These are phyloP conservation scores for Athelia sp. DNA, from an alignment of 1,284 basidiomycete species.

Conservation along the genomic window DNA sequence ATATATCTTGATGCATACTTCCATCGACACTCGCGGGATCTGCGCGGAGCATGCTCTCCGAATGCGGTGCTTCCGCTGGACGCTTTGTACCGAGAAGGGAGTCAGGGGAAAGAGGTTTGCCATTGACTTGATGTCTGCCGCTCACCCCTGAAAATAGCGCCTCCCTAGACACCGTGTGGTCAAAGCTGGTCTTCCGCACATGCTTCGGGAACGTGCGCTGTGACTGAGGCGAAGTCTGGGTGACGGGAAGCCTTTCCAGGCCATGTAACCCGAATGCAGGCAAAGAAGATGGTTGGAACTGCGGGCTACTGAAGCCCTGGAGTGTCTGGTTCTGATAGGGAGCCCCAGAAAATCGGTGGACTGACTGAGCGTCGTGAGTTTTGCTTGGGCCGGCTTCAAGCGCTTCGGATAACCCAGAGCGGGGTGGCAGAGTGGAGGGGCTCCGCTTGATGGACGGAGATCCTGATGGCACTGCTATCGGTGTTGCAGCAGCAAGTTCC, in stretches of 20 bases:
- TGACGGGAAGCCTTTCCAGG: constrained; percentile 37
- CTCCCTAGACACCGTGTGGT: constrained; percentile 77
- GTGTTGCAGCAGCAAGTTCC: constrained; percentile 28
- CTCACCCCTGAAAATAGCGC: constrained; percentile 51
- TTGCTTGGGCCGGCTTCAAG: constrained; percentile 44
- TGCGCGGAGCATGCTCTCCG: constrained; percentile 69
- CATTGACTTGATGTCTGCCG: constrained; percentile 76
- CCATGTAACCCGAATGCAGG: constrained; percentile 62
- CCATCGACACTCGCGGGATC: constrained; percentile 62
- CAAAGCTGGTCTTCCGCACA: constrained; percentile 89
- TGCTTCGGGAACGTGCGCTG: constrained; percentile 69
- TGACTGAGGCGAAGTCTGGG: constrained; percentile 30
- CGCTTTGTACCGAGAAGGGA: constrained; percentile 65
- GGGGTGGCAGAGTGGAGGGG: constrained; percentile 31
- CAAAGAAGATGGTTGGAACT: constrained; percentile 61
- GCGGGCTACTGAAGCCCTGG: constrained; percentile 44
- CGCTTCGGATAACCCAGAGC: constrained; percentile 46
- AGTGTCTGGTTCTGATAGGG: constrained; percentile 32
- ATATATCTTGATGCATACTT: constrained; percentile 11
- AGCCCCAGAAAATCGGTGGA: constrained; percentile 18
- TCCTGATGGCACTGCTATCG: constrained; percentile 45
- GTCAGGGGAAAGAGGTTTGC: constrained; percentile 61
- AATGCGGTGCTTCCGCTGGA: constrained; percentile 68
- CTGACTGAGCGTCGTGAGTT: background rate
- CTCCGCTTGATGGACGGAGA: constrained; percentile 46